These are phyloP conservation scores for Botryosphaeria dothidea DNA, from an alignment of 2,329 filamentous ascomycete genomes.

Conservation along the genomic window DNA sequence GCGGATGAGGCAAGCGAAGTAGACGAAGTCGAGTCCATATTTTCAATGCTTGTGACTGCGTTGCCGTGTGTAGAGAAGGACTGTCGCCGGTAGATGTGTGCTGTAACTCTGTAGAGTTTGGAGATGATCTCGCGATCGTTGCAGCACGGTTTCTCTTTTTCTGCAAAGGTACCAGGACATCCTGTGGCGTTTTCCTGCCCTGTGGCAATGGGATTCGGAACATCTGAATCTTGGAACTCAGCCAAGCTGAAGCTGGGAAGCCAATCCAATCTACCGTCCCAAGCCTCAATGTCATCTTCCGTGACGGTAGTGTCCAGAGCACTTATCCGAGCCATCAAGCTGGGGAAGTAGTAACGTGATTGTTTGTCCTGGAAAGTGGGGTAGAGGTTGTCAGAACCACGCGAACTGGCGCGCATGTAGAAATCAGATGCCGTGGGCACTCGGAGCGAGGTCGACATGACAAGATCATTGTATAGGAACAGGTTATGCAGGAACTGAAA, in stretches of 20 bases:
- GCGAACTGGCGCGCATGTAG: background rate
- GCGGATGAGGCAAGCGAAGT: background rate
- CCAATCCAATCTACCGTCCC: background rate
- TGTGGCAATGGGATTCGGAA: background rate
- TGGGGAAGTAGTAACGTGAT: background rate
- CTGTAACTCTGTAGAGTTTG: background rate
- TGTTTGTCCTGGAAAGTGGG: background rate
- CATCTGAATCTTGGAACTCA: background rate
- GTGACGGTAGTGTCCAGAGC: background rate
- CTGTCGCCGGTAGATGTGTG: background rate
- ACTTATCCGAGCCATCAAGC: background rate
- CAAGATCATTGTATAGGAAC: background rate
- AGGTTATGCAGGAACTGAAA: background rate
- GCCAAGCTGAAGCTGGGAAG: background rate
- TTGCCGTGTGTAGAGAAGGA: background rate
- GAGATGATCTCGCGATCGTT: background rate
- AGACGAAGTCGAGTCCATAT: background rate
- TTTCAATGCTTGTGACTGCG: background rate
- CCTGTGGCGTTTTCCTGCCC: background rate
- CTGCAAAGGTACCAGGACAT: background rate
- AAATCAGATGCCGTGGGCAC: background rate
- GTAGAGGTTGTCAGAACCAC: background rate
- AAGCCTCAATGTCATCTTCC: background rate
- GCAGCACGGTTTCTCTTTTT: background rate
- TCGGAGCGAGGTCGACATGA: background rate